Percentiles rank a stretch among this genome's conserved stretches.
Evolutionary conservation across 2,329 filamentous ascomycete species (phyloP).

Genomic region (Microsporum ferrugineum): DNA sequence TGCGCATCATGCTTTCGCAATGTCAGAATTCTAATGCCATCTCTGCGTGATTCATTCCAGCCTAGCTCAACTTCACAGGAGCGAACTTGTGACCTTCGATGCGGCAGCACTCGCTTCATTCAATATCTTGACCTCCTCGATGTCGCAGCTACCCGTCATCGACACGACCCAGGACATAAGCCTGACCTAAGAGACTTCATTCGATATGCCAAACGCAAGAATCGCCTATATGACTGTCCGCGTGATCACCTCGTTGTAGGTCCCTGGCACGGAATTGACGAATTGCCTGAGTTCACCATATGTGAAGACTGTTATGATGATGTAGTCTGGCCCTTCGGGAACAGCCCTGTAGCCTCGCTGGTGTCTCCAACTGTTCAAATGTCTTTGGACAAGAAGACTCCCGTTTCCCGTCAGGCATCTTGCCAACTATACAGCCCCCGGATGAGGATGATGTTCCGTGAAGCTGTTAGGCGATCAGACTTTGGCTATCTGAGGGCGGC

Average conservation of each 20-base stretch:
- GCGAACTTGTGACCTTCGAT: slow-evolving; percentile 59
- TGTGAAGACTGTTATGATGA: slow-evolving; percentile 81
- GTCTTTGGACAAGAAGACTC: slow-evolving; percentile 46
- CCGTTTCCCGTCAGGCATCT: slow-evolving; percentile 40
- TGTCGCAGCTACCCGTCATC: slow-evolving; percentile 36
- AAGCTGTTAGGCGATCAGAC: slow-evolving; percentile 56
- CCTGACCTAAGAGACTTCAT: slow-evolving; percentile 52
- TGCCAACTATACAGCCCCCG: slow-evolving; percentile 73
- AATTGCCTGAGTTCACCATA: slow-evolving; percentile 65
- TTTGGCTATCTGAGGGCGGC: slow-evolving; percentile 52
- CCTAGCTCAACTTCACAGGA: slow-evolving; percentile 36
- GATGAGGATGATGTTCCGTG: slow-evolving; percentile 63
- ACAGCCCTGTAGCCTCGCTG: slow-evolving; percentile 44
- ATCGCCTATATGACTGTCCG: slow-evolving; percentile 51
- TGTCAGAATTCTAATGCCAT: slow-evolving; percentile 62
- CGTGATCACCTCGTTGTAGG: slow-evolving; percentile 52
- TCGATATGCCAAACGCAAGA: slow-evolving; percentile 50
- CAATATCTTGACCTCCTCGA: slow-evolving; percentile 48
- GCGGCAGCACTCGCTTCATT: slow-evolving; percentile 46
- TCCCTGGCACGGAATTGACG: slow-evolving; percentile 67
- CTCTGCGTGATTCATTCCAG: slow-evolving; percentile 54
- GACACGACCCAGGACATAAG: slow-evolving; percentile 21
- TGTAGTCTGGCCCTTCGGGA: slow-evolving; percentile 57
- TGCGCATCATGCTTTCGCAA: slow-evolving; percentile 64
- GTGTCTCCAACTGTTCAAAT: slow-evolving; percentile 27